Evolutionary conservation across 2,329 filamentous ascomycete genomes (phyloP).

Genomic region (Cladosporium austrohemisphaericum): DNA sequence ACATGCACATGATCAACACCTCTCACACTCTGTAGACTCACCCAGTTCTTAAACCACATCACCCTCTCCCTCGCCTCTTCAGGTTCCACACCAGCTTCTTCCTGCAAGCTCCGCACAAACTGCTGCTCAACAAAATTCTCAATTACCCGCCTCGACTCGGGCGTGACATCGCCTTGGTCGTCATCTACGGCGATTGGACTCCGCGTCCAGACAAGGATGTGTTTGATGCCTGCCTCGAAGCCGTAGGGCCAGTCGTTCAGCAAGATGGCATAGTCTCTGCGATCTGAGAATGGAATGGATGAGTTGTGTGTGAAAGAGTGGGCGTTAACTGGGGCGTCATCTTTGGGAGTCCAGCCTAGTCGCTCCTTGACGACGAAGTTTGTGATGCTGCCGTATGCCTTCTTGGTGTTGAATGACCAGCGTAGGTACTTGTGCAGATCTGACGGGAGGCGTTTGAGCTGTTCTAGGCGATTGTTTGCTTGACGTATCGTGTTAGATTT

Average conservation of each 20-base stretch:
- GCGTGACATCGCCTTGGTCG: constrained; percentile 48
- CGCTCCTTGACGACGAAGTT: constrained; percentile 55
- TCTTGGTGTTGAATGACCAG: constrained; percentile 54
- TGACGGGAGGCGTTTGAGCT: constrained; percentile 57
- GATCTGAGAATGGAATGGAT: constrained; percentile 51
- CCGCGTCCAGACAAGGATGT: constrained; percentile 57
- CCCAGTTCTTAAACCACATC: constrained; percentile 65
- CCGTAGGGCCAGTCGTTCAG: constrained; percentile 64
- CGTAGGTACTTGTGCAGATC: constrained; percentile 57
- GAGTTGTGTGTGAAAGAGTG: constrained; percentile 44
- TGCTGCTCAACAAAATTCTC: constrained; percentile 48
- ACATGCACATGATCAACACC: constrained; percentile 57
- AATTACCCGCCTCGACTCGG: constrained; percentile 46
- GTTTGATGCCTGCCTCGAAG: constrained; percentile 50
- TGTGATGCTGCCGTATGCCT: constrained; percentile 53
- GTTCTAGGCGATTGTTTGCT: constrained; percentile 50
- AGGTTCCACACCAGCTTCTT: constrained; percentile 15
- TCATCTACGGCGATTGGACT: constrained; percentile 47
- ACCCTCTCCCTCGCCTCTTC: constrained; percentile 44
- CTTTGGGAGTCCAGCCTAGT: constrained; percentile 47
- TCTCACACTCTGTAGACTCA: constrained; percentile 57
- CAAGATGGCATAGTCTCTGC: constrained; percentile 54
- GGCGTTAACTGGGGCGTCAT: neutral
- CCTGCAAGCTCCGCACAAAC: constrained; percentile 45
- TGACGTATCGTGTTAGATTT: neutral